phyloP scores from a whole-genome alignment of 352 stramenopile genomes.

The Thalassiosira oceanica region DNA sequence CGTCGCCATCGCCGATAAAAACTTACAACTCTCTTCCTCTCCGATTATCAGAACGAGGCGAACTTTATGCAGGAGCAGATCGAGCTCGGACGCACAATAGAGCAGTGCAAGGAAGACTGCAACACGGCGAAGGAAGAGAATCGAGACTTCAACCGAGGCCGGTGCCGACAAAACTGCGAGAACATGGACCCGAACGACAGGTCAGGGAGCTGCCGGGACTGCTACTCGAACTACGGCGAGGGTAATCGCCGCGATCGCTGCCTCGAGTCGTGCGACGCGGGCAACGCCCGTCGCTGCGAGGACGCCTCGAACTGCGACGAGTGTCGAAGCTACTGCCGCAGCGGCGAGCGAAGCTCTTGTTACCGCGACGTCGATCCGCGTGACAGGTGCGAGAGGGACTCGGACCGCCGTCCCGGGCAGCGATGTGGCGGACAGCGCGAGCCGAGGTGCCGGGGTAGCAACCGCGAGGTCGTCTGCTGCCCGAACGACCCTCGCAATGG shows the following conservation, averaged over 20 bases:
- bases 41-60: neutral
- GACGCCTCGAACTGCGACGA: neutral
- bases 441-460: too few species aligned
- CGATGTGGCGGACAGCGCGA: too few species aligned
- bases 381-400: too few species aligned
- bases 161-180: neutral
- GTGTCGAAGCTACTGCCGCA: neutral
- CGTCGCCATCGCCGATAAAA: too few species aligned
- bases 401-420: too few species aligned
- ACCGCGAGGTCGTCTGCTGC: too few species aligned
- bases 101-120: neutral
- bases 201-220: neutral
- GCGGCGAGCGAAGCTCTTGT: too few species aligned
- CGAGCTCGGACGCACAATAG: neutral
- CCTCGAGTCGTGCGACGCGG: neutral
- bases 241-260: neutral
- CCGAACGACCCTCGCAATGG: too few species aligned
- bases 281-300: neutral
- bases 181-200: neutral
- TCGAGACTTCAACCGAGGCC: neutral
- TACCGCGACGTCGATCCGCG: too few species aligned
- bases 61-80: slow-evolving; percentile 1
- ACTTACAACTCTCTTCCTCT: too few species aligned
- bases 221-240: neutral
- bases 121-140: neutral